Base-by-base conservation (phyloP, 2,329 filamentous ascomycete species). In the Cryphonectria japonica region DNA sequence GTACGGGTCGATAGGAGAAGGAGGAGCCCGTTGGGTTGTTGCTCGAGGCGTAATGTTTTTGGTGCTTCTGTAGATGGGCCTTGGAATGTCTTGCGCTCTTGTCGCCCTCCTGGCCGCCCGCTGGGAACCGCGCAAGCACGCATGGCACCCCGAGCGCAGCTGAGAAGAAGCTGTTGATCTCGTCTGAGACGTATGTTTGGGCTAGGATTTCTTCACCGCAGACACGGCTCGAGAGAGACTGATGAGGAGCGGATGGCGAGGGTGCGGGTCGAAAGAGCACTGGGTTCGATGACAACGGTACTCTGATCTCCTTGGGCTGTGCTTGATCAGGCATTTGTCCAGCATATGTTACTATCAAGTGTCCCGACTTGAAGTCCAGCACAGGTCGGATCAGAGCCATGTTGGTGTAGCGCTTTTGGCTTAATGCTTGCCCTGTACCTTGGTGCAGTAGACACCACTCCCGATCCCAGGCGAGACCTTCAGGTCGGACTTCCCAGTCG, bases 391-490 rank as follows among this genome's bases (percentile, higher is more conserved):
- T 85, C 5, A 98, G 86, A 16, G 93, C 92, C 95, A 99, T 98
- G 46, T 86, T 89, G 2, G 95, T 93, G 78, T 96, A 91, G 74
- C 91, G 87, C 82, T 98, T 99, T 80, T 98, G 95, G 78, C 89
- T 97, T 68, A 99, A 83, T 7, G 92, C 94, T 75, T 91, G 90
- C 0, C 93, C 92, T 1, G 95, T 97, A 60, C 93, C 94, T 77
- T 91, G 88, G 78, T 98, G 95, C 19, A 99, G 86, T 29, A 99
- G 84, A 81, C 95, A 98, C 95, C 96, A 99, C 83, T 98, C 95
- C 73, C 96, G 88, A 79, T 99, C 96, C 94, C 95, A 98, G 11
- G 91, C 92, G 2, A 99, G 84, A 0, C 96, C 96, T 82, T 98
- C 94, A 9, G 87, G 85, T 69, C 88, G 89, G 29, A 98, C 86